Evolutionary conservation across 768 basidiomycete species (phyloP).

Genomic region (Russula virescens): DNA sequence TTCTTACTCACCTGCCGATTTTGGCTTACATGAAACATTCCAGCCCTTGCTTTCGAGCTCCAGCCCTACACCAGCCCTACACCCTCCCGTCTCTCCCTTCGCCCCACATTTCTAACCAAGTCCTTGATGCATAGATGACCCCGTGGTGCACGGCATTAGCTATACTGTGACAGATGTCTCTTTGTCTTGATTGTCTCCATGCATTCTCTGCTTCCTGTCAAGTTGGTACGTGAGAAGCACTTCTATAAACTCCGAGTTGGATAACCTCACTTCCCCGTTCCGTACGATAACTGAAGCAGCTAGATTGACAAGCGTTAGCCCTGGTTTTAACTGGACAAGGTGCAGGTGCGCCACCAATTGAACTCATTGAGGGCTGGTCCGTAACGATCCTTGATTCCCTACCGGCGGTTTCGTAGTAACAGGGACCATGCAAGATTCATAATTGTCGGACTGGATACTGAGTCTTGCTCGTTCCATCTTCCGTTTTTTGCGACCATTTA

Average conservation of each 20-base stretch:
- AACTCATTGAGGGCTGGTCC: background rate
- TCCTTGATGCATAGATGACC: background rate
- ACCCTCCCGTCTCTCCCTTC: background rate
- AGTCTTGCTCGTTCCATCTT: no score
- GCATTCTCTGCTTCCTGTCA: background rate
- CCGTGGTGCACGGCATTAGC: background rate
- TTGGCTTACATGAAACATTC: background rate
- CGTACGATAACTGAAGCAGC: background rate
- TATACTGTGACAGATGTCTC: background rate
- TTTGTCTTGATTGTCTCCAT: background rate
- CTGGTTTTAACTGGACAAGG: background rate
- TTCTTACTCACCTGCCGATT: conserved; percentile 12
- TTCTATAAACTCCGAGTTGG: conserved; percentile 12
- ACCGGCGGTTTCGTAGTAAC: background rate
- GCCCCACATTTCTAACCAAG: background rate
- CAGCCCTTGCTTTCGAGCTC: background rate
- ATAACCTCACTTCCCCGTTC: background rate
- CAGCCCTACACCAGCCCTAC: background rate
- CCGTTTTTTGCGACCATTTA: no score
- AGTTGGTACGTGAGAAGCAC: conserved; percentile 2
- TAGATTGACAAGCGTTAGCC: background rate
- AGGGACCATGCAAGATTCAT: background rate
- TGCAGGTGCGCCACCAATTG: conserved; percentile 15
- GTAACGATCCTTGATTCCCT: conserved; percentile 4
- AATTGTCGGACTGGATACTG: background rate